These are phyloP conservation scores for Termitomyces sp. DNA, from an alignment of 1,284 basidiomycete species.

Conservation along the genomic window DNA sequence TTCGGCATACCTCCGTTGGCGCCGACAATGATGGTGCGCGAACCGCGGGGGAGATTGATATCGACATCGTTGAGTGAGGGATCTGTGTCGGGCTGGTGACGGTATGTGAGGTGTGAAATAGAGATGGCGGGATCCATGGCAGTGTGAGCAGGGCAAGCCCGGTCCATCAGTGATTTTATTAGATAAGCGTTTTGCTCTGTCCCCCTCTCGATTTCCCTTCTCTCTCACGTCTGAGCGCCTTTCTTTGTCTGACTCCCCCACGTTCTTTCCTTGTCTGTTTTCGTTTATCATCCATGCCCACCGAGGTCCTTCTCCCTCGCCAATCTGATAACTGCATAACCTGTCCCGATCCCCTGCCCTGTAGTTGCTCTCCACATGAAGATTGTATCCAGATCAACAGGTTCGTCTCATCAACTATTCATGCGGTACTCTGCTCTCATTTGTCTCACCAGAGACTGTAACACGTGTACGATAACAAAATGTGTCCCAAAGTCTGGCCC, in stretches of 20 bases:
- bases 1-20: slow-evolving; percentile 74
- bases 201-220: slow-evolving; percentile 13
- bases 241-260: slow-evolving; percentile 23
- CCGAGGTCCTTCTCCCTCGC: slow-evolving; percentile 40
- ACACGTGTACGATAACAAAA: slow-evolving; percentile 43
- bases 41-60: slow-evolving; percentile 65
- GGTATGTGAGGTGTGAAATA: slow-evolving; percentile 59
- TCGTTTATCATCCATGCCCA: slow-evolving; percentile 39
- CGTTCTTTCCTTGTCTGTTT: slow-evolving; percentile 29
- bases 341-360: slow-evolving; percentile 42
- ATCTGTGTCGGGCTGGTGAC: slow-evolving; percentile 38
- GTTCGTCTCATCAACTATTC: slow-evolving; percentile 32
- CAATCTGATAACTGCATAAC: slow-evolving; percentile 31
- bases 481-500: slow-evolving; percentile 36
- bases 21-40: slow-evolving; percentile 80
- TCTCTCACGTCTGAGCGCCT: slow-evolving; percentile 10
- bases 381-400: slow-evolving; percentile 54
- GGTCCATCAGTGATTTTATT: slow-evolving; percentile 13
- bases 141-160: background rate
- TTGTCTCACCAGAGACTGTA: slow-evolving; percentile 45
- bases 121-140: slow-evolving; percentile 39
- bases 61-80: slow-evolving; percentile 64
- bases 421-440: slow-evolving; percentile 15
- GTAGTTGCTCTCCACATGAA: slow-evolving; percentile 49
- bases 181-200: slow-evolving; percentile 12